These are phyloP conservation scores for Megacollybia marginata DNA, from an alignment of 768 basidiomycete species.

Conservation along the genomic window DNA sequence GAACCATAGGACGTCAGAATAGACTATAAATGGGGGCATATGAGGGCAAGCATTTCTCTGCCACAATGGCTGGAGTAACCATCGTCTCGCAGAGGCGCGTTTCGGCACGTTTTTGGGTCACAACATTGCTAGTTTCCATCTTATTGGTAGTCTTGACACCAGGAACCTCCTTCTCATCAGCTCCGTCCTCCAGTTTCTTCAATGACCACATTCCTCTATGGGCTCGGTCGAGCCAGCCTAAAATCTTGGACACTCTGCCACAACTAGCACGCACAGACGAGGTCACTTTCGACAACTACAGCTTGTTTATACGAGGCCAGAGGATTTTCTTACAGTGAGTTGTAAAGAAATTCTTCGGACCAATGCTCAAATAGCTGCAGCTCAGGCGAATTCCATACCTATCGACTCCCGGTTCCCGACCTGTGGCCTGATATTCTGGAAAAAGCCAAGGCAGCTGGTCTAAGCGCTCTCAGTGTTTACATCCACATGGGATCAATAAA, in stretches of 20 bases:
- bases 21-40: too few species aligned
- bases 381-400: slow-evolving; percentile 82
- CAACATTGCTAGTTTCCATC: slow-evolving; percentile 17
- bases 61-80: too few species aligned
- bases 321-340: slow-evolving; percentile 65
- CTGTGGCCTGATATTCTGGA: slow-evolving; percentile 81
- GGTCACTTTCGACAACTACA: slow-evolving; percentile 59
- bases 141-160: background rate
- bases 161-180: too few species aligned
- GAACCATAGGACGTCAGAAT: too few species aligned
- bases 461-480: slow-evolving; percentile 68
- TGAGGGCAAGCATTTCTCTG: too few species aligned
- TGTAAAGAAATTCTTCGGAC: slow-evolving; percentile 1
- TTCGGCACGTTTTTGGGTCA: slow-evolving; percentile 19
- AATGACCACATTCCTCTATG: background rate
- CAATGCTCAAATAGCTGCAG: slow-evolving; percentile 25
- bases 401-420: slow-evolving; percentile 70
- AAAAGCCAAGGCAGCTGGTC: slow-evolving; percentile 72
- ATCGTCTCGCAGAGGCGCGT: too few species aligned
- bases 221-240: background rate
- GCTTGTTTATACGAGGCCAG: slow-evolving; percentile 61
- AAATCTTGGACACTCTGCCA: background rate
- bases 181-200: background rate
- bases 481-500: slow-evolving; percentile 76
- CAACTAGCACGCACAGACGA: slow-evolving; percentile 20